These are phyloP conservation scores for Emmonsiellopsis sp. DNA, from an alignment of 2,329 filamentous ascomycete genomes.

Conservation along the genomic window DNA sequence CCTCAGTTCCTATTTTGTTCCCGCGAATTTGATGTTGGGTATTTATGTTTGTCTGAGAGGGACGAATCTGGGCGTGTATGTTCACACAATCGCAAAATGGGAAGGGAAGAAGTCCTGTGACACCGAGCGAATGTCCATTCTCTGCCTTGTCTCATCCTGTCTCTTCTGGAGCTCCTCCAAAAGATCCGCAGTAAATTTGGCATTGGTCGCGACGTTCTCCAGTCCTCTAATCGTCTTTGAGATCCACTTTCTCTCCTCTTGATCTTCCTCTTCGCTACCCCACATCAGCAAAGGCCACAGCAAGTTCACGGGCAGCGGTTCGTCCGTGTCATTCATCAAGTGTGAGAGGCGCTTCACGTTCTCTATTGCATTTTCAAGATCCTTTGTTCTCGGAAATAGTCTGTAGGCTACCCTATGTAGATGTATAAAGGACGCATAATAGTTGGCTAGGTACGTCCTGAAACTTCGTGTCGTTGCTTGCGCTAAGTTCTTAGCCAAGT, in stretches of 20 bases:
- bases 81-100: no score
- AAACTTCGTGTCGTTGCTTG: conserved; percentile 43
- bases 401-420: conserved; percentile 48
- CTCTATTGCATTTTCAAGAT: conserved; percentile 35
- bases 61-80: no score
- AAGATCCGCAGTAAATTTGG: conserved; percentile 27
- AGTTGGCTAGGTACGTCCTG: conserved; percentile 46
- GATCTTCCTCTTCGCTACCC: conserved; percentile 44
- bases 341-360: conserved; percentile 40
- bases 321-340: conserved; percentile 32
- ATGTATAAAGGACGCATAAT: conserved; percentile 45
- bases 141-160: conserved; percentile 24
- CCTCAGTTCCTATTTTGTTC: no score
- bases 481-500: conserved; percentile 41
- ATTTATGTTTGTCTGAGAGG: no score
- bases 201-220: conserved; percentile 27
- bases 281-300: conserved; percentile 49
- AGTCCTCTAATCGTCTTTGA: conserved; percentile 35
- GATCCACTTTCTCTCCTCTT: conserved; percentile 42
- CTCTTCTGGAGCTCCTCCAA: conserved; percentile 26
- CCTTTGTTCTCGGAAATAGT: conserved; percentile 33
- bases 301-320: conserved; percentile 42
- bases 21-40: no score
- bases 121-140: conserved; percentile 26
- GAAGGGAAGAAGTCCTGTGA: not conserved